Evolutionary conservation across 1,139 yeast genomes (phyloP), one percentile per base, ranked within the genome.

Genomic region (Nadsonia starkeyi-henricii): DNA sequence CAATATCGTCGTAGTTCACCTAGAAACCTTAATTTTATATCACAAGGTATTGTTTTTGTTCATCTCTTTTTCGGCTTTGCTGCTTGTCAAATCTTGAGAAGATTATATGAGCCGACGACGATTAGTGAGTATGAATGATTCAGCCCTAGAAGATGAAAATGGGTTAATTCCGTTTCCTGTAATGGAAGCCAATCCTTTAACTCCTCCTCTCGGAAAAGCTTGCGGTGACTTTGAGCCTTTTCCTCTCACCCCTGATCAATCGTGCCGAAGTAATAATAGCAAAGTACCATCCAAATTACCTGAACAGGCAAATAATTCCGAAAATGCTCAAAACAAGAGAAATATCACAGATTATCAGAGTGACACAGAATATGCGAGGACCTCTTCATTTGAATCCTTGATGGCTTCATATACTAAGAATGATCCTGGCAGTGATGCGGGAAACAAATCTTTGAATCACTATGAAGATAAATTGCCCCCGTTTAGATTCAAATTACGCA

Each of bases 391-490:
- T 42, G 52, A 53, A 5, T 57, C 61, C 17, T 51, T 59, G 26
- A 50, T 61, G 42, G 53, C 57, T 41, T 55, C 61, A 8, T 59
- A 58, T 49, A 57, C 61, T 15, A 62, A 54, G 36, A 46, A 42
- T 23, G 51, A 57, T 30, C 50, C 58, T 18, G 60, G 56, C 44
- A 58, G 55, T 44, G 94, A 84, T 58, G 88, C 93, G 0, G 96
- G 96, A 0, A 79, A 81, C 56, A 74, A 75, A 56, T 73, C 83
- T 5, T 71, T 70, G 44, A 77, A 76, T 50, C 91, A 81, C 62
- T 89, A 88, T 65, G 70, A 73, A 57, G 58, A 68, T 13, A 69
- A 73, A 36, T 72, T 91, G 63, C 70, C 82, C 2, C 75, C 79
- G 0, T 61, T 75, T 53, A 66, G 96, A 48, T 85, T 73, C 64